Percentiles rank a stretch among this genome's conserved stretches.
These are phyloP conservation scores for Glycyrrhiza uralensis DNA, from an alignment of 306 rosid genomes.

Conservation along the genomic window DNA sequence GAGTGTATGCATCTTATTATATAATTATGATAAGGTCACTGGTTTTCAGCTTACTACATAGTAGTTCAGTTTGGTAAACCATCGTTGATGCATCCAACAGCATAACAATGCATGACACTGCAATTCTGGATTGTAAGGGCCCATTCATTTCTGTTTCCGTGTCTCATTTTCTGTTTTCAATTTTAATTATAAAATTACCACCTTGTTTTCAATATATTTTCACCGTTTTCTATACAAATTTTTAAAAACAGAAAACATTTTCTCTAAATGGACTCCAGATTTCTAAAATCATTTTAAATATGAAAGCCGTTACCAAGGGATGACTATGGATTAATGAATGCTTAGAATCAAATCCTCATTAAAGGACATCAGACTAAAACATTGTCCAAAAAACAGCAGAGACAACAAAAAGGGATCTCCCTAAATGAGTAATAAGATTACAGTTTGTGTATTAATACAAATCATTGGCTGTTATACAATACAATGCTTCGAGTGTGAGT, in stretches of 20 bases:
- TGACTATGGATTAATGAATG: not conserved
- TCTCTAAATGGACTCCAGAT: no score
- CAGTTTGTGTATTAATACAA: not conserved
- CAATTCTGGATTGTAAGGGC: not conserved
- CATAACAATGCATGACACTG: not conserved
- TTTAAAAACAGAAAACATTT: no score
- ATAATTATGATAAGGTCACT: not conserved
- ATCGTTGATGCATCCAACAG: not conserved
- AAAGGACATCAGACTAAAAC: not conserved
- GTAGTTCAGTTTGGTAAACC: not conserved
- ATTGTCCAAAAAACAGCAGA: not conserved
- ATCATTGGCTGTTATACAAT: slow-evolving; percentile 5
- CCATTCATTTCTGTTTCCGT: no score
- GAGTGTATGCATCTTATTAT: slow-evolving; percentile 10
- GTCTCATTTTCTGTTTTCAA: no score
- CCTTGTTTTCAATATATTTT: no score
- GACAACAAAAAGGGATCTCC: not conserved
- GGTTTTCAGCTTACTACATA: slow-evolving; percentile 8
- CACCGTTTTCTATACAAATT: no score
- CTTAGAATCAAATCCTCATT: not conserved
- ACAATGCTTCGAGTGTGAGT: not conserved
- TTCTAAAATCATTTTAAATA: not conserved
- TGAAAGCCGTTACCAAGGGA: not conserved
- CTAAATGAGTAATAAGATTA: not conserved
- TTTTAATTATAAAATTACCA: no score